phyloP scores from a whole-genome alignment of 169 alveolate genomes.

The Plasmodium vivax region DNA sequence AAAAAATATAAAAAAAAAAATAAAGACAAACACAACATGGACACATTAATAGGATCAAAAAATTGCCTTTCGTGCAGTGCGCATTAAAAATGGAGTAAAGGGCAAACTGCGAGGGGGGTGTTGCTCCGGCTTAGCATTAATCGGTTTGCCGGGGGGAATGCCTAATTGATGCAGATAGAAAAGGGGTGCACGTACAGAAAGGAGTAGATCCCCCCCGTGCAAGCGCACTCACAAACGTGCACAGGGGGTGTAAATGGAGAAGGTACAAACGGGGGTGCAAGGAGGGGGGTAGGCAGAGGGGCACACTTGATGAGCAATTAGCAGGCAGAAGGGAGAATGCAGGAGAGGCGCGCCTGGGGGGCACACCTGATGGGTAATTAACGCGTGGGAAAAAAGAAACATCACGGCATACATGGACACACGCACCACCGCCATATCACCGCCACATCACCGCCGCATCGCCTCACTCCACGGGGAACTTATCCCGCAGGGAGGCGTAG shows the following conservation, averaged over 20 bases:
- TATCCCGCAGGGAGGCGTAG: conserved; percentile 17
- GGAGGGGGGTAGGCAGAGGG: not conserved
- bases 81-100: not conserved
- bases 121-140: not conserved
- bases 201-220: not conserved
- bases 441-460: no score
- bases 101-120: not conserved
- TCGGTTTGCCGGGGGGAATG: not conserved
- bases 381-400: not conserved
- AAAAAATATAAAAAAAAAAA: not conserved
- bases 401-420: not conserved
- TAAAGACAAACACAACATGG: not conserved
- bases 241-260: not conserved
- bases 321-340: not conserved
- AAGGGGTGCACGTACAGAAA: not conserved
- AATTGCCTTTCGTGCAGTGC: not conserved
- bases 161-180: not conserved
- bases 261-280: not conserved
- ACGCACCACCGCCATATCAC: not conserved
- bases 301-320: not conserved
- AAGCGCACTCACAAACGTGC: not conserved
- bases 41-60: not conserved
- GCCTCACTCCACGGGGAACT: conserved; percentile 32
- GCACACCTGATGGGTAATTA: no score
- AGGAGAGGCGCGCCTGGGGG: not conserved